Conservation (phyloP, 805 yeast species). For the Saccharomycodes ludwigii region DNA sequence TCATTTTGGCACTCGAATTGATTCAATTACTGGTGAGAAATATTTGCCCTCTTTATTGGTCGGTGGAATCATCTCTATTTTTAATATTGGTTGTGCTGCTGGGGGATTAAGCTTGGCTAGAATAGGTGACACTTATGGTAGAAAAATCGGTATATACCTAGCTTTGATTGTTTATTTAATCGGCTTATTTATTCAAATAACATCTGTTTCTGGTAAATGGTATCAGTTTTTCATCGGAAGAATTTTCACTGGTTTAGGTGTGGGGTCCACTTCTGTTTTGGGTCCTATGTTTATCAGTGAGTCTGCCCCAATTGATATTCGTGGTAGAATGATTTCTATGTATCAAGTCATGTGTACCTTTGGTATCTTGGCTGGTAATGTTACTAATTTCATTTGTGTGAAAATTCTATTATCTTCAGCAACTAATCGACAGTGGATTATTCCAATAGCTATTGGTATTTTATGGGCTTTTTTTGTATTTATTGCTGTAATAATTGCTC, state of each 20-base stretch:
- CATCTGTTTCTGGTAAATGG: constrained; percentile 38
- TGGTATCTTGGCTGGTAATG: constrained; percentile 58
- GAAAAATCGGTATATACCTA: constrained; percentile 45
- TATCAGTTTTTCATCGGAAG: constrained; percentile 54
- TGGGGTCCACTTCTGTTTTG: constrained; percentile 61
- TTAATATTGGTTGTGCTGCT: constrained; percentile 59
- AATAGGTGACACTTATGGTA: constrained; percentile 47
- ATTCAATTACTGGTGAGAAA: constrained; percentile 18
- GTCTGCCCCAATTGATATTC: constrained; percentile 48
- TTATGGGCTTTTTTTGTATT: constrained; percentile 33
- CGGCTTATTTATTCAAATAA: constrained; percentile 48
- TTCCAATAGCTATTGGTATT: constrained; percentile 46
- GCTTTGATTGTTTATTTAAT: constrained; percentile 43
- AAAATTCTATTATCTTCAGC: no score
- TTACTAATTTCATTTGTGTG: constrained; percentile 48
- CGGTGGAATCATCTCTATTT: constrained; percentile 42
- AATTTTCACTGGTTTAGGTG: constrained; percentile 57
- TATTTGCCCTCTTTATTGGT: constrained; percentile 29
- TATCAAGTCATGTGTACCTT: constrained; percentile 53
- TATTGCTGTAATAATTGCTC: constrained; percentile 51
- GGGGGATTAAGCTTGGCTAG: constrained; percentile 54
- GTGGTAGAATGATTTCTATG: constrained; percentile 56
- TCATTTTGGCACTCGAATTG: constrained; percentile 34
- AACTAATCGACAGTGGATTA: constrained; percentile 48
- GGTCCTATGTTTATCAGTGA: constrained; percentile 64